Evolutionary conservation across 345 rosid species (phyloP), one percentile per base, ranked within the genome.

Genomic region (Eucalyptus coolabah): DNA sequence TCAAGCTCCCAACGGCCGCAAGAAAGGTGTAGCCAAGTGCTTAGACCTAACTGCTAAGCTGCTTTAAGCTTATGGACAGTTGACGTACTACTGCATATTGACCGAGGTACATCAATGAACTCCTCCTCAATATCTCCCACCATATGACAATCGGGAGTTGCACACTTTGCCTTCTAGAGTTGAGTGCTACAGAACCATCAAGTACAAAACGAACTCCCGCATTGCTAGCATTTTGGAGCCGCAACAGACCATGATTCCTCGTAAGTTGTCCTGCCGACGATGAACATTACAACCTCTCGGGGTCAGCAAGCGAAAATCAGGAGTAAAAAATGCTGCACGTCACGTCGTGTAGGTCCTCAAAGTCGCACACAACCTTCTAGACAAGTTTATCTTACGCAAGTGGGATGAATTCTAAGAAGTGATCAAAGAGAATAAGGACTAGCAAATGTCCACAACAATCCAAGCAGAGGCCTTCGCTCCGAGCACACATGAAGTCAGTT

Each of bases 241-340:
- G 98, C 96, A 90, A 96, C 97, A 81, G 94, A 32, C 21, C 21
- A 18, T 16, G 96, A 94, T 92, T 98, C 99, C 93, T 97, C 99
- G 88, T 97, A 97, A 19, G 99, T 97, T 86, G 98, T 95, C 83
- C 99, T 97, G 45, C 99, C 99, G 50, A 95, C 97, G 91, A 97
- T 87, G 90, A 96, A 97, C 26, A 96, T 93, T 54, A 97, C 89
- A 90, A 95, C 99, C 86, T 98, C 99, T 89, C 94, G 99, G 40
- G 96, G 98, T 94, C 99, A 95, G 96, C 82, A 60, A 42, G 53
- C 81, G 16, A 89, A 90, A 88, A 89, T 65, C 45, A 28, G n/a
- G 30, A 89, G 40, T 18, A 50, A 3, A 65, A 65, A 26, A 50
- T 47, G 65, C 32, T 44, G 50, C 49, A 9, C 30, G 50, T 3